Evolutionary conservation across 495 filamentous ascomycete genomes (phyloP), one percentile per base, ranked within the genome.

Genomic region (Penicillium waksmanii): DNA sequence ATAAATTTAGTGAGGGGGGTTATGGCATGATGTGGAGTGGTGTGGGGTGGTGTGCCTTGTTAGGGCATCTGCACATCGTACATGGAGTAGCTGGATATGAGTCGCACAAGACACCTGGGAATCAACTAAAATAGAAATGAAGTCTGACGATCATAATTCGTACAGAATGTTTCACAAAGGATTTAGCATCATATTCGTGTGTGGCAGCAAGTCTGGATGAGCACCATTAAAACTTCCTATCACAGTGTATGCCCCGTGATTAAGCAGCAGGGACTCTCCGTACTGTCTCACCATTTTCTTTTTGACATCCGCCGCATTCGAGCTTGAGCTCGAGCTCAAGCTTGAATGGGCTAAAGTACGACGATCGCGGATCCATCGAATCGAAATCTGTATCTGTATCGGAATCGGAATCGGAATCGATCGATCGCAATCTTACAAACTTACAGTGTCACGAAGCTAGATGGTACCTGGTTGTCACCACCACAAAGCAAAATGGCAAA

Each of bases 321-420:
- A 43, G 40, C 40, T 43, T 17, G 3, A 44, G 3, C 17, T 44
- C n/a, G 15, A 44, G n/a, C 42, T 44, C 17, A n/a, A 3, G 15
- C 17, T 44, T 19, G 42, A 44, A 44, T 31, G 42, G 42, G 42
- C 25, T 38, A 42, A 53, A 46, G 38, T 48, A 63, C 48, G 60
- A 51, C 50, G 50, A 58, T 63, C 60, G 36, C 48, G 21, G 55
- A 47, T 51, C 56, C 43, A 48, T 54, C 25, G 12, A 38, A 38
- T 38, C 34, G 11, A 42, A 21, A 54, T 65, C 58, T 27, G 19
- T 49, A 65, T 58, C 62, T 12, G 18, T 48, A 65, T 58, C 62
- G 58, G 49, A 33, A 62, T 60, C 44, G 53, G 12, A 47, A 57
- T 60, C 56, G 44, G 27, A 56, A 66, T 66, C 66, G 66, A 69